Conservation (phyloP, 768 basidiomycete genomes). For the Kwoniella sp. region DNA sequence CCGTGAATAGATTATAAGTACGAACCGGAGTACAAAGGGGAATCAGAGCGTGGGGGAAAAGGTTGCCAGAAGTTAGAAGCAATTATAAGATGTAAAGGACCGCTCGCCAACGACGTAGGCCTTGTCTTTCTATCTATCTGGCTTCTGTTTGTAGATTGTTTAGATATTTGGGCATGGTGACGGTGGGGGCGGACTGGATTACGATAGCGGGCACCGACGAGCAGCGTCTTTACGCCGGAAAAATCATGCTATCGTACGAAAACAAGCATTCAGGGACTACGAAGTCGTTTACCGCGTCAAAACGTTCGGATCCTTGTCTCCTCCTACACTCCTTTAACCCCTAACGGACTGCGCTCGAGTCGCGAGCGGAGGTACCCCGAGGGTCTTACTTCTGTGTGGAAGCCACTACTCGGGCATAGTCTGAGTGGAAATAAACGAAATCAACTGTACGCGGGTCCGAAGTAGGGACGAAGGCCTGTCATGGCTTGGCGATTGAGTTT, state of each 20-base stretch:
- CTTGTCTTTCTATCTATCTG: background rate
- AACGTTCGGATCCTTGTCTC: background rate
- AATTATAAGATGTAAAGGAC: background rate
- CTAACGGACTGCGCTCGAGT: too few species aligned
- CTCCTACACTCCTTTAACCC: too few species aligned
- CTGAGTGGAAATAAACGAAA: background rate
- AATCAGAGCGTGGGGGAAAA: constrained; percentile 1
- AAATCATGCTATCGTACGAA: background rate
- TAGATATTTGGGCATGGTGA: background rate
- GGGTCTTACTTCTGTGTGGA: too few species aligned
- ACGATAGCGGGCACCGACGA: background rate
- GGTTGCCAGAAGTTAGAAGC: too few species aligned
- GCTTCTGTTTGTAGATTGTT: background rate
- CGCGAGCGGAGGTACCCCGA: too few species aligned
- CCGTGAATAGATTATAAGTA: constrained; percentile 1
- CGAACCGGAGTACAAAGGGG: background rate
- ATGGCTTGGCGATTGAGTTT: background rate
- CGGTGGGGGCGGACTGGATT: background rate
- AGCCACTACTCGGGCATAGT: background rate
- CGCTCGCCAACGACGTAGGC: background rate
- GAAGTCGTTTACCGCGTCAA: background rate
- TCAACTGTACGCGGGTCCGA: background rate
- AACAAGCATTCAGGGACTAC: background rate
- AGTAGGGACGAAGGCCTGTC: background rate
- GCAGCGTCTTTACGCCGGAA: background rate